Base-by-base conservation (phyloP, 371 early-diverging fungal genomes). In the Circinella minor region DNA sequence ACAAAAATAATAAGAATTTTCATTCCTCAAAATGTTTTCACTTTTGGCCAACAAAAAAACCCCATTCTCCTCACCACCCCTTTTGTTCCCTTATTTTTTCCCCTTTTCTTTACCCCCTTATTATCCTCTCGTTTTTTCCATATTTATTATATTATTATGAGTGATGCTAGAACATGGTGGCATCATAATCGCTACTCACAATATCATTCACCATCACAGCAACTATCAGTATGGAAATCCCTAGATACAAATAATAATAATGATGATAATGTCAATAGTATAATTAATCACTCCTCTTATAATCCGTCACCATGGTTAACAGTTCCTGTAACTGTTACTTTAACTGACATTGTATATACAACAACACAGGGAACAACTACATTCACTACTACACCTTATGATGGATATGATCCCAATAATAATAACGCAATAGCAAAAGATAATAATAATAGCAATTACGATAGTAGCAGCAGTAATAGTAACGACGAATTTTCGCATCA, bases 251-350 rank as follows among this genome's bases (percentile, higher is more conserved):
- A 27, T 27, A 27, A 27, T 27, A 27, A 27, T 27, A 27, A 27
- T 27, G 27, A 27, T 27, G 2, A 27, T 27, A 27, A 2, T 27
- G 27, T 27, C 27, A 27, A 27, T 27, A 27, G 2, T 27, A 27
- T 27, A 27, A 27, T 27, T 27, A 27, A 27, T 27, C 27, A 27
- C 27, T 27, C 27, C 27, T 27, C 27, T 27, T 27, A 27, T 27
- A 27, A 27, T 27, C 27, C 27, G 27, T 27, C 27, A 27, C 27
- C 43, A 9, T 43, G 43, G 43, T 43, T 43, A 51, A 13, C 51
- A 5, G 17, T 15, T 18, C 70, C 70, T 27, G 48, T 66, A 10
- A 70, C 69, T 11, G 47, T 70, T 11, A 70, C 70, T 8, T 46
- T 59, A 13, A 70, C 70, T 3, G 70, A 70, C 20, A 38, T 66